Base-by-base conservation (phyloP, 2,329 filamentous ascomycete species). In the Triangularia setosa region DNA sequence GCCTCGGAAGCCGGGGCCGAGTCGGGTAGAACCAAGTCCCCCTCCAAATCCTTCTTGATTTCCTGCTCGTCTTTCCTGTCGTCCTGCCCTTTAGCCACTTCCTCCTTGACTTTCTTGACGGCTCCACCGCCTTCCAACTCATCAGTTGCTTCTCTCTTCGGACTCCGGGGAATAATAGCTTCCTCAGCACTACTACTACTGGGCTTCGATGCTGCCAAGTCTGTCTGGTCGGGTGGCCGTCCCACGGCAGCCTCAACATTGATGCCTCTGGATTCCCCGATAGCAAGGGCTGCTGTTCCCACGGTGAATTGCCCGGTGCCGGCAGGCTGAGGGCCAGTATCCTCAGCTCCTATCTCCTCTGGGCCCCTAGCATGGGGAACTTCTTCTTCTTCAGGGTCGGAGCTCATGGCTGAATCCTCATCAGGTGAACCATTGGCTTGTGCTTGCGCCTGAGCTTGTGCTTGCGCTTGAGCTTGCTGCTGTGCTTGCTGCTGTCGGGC, bases 341-440 rank as follows among this genome's bases (percentile, higher is more conserved):
- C 95, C 70, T 91, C 88, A 65, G 93, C 87, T 4, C 93, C 94
- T 59, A 98, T 90, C 70, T 92, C 84, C 28, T 92, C 87, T 0
- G 95, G 95, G 0, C 94, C 94, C 48, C 92, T 84, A 0, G 91
- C 92, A 76, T 96, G 92, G 4, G 93, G 91, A 60, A 87, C 82
- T 7, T 85, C 83, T 6, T 82, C 73, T 67, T 77, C 68, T 58
- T 75, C 72, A 16, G 77, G 75, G 2, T 72, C 71, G 16, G 72
- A 70, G 40, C 62, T 70, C 64, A 75, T 74, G 60, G 64, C 69
- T 70, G 66, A 70, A 67, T 73, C 69, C 68, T 75, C 69, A 64
- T 70, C 67, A 21, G 40, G 40, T 18, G 40, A 48, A 11, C 18
- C 40, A 18, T 21, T 21, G 18, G n/a, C n/a, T 28, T 55, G 21